Evolutionary conservation across 2,329 filamentous ascomycete species (phyloP).

Genomic region (Purpureocillium lavendulum): DNA sequence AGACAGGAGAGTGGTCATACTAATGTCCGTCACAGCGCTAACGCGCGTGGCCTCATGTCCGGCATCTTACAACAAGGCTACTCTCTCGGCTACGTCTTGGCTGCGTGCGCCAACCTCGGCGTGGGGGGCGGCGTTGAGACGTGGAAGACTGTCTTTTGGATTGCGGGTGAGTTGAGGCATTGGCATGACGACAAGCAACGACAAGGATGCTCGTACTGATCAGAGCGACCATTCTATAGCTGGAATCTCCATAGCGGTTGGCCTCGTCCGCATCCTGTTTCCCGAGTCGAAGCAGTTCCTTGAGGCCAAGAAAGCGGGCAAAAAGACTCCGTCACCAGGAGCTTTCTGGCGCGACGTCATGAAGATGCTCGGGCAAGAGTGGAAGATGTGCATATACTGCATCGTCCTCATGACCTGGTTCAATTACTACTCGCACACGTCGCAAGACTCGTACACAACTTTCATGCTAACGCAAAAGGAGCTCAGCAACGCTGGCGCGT

Average conservation of each 20-base stretch:
- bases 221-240: slow-evolving; percentile 31
- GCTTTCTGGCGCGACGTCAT: slow-evolving; percentile 64
- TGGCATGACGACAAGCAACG: too few relatives aligned
- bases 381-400: slow-evolving; percentile 72
- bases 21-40: slow-evolving; percentile 28
- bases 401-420: slow-evolving; percentile 72
- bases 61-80: slow-evolving; percentile 80
- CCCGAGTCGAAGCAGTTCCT: slow-evolving; percentile 70
- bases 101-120: slow-evolving; percentile 66
- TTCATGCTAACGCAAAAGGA: slow-evolving; percentile 70
- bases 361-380: slow-evolving; percentile 59
- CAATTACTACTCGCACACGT: slow-evolving; percentile 70
- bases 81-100: slow-evolving; percentile 70
- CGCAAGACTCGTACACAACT: slow-evolving; percentile 74
- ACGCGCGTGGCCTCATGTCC: slow-evolving; percentile 71
- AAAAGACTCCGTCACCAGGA: slow-evolving; percentile 33
- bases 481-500: slow-evolving; percentile 53
- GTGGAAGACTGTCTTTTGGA: slow-evolving; percentile 74
- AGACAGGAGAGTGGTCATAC: slow-evolving; percentile 10
- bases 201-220: neutral
- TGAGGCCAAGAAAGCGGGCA: slow-evolving; percentile 55
- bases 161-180: slow-evolving; percentile 38
- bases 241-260: slow-evolving; percentile 59
- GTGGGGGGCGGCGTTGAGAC: slow-evolving; percentile 54
- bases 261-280: slow-evolving; percentile 57